A percentile compares a stretch with the other conserved stretches of the same genome.
These are phyloP conservation scores for Capronia epimyces DNA, from an alignment of 2,329 filamentous ascomycete genomes.

Conservation along the genomic window DNA sequence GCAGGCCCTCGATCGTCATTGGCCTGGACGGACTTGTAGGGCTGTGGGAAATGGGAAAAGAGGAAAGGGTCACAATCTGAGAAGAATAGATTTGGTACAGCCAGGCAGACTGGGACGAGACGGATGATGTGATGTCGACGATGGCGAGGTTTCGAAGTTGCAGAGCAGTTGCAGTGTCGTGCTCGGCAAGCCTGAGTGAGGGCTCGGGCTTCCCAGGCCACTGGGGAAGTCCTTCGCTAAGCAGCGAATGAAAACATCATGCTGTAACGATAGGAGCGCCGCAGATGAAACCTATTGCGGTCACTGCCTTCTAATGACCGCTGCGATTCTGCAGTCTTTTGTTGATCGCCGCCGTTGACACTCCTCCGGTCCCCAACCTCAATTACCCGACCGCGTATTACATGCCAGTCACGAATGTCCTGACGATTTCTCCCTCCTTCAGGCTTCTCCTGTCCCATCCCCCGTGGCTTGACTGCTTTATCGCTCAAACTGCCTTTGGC, in stretches of 20 bases:
- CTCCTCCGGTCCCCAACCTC: not conserved
- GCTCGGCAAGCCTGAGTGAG: not conserved
- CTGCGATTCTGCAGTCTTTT: not conserved
- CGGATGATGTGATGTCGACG: conserved; percentile 6
- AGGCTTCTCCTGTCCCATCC: not conserved
- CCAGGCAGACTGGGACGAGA: conserved; percentile 5
- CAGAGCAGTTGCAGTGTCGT: conserved; percentile 10
- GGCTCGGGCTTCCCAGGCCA: not conserved
- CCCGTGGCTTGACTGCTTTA: not conserved
- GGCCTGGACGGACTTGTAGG: conserved; percentile 1
- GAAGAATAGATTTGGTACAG: conserved; percentile 9
- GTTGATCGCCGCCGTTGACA: not conserved
- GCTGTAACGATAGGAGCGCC: not conserved
- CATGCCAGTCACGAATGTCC: not conserved
- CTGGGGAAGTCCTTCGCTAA: not conserved
- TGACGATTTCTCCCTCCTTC: not conserved
- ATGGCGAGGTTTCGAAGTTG: conserved; percentile 12
- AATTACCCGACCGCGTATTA: not conserved
- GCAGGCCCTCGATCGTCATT: conserved; percentile 6
- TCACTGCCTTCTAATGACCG: not conserved
- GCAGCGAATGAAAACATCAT: not conserved
- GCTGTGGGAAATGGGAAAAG: not conserved
- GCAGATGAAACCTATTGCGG: not conserved
- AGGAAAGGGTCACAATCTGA: not conserved
- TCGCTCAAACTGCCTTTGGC: not conserved